A percentile compares a stretch with the other conserved stretches of the same genome.
Evolutionary conservation across 129 eudicot genomes (phyloP).

Genomic region (Solidago caesia): DNA sequence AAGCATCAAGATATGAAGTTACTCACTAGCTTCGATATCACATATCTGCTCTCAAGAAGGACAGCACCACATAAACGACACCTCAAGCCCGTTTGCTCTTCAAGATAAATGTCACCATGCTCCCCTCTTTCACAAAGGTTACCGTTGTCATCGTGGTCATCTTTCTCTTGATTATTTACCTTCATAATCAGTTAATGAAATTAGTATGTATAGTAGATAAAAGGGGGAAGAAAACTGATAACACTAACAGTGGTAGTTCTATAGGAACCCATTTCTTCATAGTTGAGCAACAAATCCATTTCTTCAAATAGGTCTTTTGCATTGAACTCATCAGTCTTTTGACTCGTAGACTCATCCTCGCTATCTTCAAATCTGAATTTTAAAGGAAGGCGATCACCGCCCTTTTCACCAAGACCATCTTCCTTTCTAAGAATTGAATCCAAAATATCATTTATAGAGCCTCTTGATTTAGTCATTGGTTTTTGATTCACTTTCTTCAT

Average conservation of each 20-base stretch:
- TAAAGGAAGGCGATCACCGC: constrained; percentile 14
- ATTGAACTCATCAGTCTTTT: constrained; percentile 28
- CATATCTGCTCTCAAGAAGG: constrained; percentile 36
- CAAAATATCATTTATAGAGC: constrained; percentile 26
- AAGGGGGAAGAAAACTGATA: neutral
- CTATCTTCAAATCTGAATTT: constrained; percentile 48
- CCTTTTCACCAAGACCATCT: neutral
- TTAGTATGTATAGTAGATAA: neutral
- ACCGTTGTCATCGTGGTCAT: neutral
- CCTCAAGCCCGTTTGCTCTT: constrained; percentile 51
- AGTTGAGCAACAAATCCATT: constrained; percentile 20
- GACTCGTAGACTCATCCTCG: constrained; percentile 26
- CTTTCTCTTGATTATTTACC: constrained; percentile 25
- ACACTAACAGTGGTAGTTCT: constrained; percentile 24
- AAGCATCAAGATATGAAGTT: neutral
- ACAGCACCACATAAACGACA: constrained; percentile 47
- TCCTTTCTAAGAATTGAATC: constrained; percentile 17
- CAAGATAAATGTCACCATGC: constrained; percentile 33
- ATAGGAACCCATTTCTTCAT: constrained; percentile 35
- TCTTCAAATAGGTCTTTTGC: constrained; percentile 32
- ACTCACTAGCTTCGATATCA: constrained; percentile 46
- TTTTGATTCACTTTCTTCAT: neutral
- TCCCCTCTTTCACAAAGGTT: constrained; percentile 32
- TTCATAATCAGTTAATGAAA: constrained; percentile 14
- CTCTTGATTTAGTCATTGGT: constrained; percentile 5